These are phyloP conservation scores for Podospora anserina DNA, from an alignment of 495 filamentous ascomycete genomes.

Conservation along the genomic window DNA sequence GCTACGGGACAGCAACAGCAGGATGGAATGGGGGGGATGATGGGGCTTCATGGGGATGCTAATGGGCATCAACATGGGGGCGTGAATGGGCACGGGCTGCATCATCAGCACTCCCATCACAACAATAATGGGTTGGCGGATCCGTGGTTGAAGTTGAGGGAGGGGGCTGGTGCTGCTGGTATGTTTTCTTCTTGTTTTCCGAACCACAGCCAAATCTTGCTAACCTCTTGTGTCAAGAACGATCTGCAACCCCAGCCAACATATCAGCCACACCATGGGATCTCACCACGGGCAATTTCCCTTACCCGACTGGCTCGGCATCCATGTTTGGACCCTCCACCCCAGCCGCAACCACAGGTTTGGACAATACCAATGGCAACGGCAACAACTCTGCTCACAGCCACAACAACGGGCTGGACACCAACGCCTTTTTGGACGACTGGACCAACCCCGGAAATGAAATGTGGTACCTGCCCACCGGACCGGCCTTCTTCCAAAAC, in stretches of 20 bases:
- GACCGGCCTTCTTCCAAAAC: slow-evolving; percentile 54
- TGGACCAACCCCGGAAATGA: slow-evolving; percentile 47
- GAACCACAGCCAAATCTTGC: background rate
- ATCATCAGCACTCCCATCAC: background rate
- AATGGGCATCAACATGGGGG: slow-evolving; percentile 10
- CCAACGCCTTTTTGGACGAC: slow-evolving; percentile 30
- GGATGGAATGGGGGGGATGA: slow-evolving; percentile 10
- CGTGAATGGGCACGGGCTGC: background rate
- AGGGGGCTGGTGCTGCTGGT: slow-evolving; percentile 23
- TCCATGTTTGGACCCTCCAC: slow-evolving; percentile 47
- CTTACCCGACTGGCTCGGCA: slow-evolving; percentile 44
- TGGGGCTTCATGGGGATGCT: slow-evolving; percentile 23
- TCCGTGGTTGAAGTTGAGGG: slow-evolving; percentile 34
- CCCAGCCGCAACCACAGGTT: slow-evolving; percentile 38
- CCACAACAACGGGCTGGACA: slow-evolving; percentile 31
- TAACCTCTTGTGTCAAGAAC: slow-evolving; percentile 29
- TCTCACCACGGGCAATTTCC: slow-evolving; percentile 44
- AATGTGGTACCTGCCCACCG: slow-evolving; percentile 58
- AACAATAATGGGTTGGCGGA: slow-evolving; percentile 22
- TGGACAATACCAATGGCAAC: slow-evolving; percentile 23
- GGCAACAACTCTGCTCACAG: background rate
- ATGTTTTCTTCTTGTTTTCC: slow-evolving; percentile 14
- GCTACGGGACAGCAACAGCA: slow-evolving; percentile 27
- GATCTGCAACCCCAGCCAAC: slow-evolving; percentile 46
- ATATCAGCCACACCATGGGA: slow-evolving; percentile 57